Percentiles rank a stretch among this genome's conserved stretches.
phyloP scores from a whole-genome alignment of 2,329 filamentous ascomycete species.

The Aspergillus awamori region DNA sequence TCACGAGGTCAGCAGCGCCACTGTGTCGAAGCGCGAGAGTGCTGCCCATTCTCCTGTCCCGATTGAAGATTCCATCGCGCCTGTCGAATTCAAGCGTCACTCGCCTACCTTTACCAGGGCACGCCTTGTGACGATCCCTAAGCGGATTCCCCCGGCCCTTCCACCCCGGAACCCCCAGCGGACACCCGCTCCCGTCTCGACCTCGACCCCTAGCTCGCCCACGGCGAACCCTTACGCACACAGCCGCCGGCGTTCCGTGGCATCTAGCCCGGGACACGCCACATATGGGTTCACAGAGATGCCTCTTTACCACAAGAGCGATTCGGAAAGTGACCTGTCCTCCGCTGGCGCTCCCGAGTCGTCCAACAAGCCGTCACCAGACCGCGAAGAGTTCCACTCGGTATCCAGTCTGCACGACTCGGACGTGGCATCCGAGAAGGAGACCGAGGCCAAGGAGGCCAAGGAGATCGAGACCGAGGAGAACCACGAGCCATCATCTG shows the following conservation, averaged over 20 bases:
- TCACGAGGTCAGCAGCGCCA: constrained; percentile 55
- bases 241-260: constrained; percentile 25
- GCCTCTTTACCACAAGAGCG: constrained; percentile 16
- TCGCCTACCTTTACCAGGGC: constrained; percentile 74
- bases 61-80: constrained; percentile 51
- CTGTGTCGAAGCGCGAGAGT: constrained; percentile 53
- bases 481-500: constrained; percentile 2
- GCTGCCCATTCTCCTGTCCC: constrained; percentile 22
- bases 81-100: constrained; percentile 61
- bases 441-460: neutral
- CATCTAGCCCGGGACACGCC: constrained; percentile 28
- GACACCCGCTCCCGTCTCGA: constrained; percentile 25
- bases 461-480: constrained; percentile 18
- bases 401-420: constrained; percentile 40
- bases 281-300: constrained; percentile 23
- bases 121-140: constrained; percentile 81
- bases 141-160: constrained; percentile 73
- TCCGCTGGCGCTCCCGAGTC: constrained; percentile 16
- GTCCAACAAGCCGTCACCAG: constrained; percentile 21
- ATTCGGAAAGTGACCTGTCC: constrained; percentile 18
- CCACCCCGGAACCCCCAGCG: constrained; percentile 70
- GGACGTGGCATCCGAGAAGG: constrained; percentile 20
- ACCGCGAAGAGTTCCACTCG: constrained; percentile 48
- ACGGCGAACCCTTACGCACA: constrained; percentile 30
- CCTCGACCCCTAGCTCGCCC: constrained; percentile 28